A percentile compares a stretch with the other conserved stretches of the same genome.
phyloP scores from a whole-genome alignment of 1,284 basidiomycete species.

The Austroboletus rostrupii region DNA sequence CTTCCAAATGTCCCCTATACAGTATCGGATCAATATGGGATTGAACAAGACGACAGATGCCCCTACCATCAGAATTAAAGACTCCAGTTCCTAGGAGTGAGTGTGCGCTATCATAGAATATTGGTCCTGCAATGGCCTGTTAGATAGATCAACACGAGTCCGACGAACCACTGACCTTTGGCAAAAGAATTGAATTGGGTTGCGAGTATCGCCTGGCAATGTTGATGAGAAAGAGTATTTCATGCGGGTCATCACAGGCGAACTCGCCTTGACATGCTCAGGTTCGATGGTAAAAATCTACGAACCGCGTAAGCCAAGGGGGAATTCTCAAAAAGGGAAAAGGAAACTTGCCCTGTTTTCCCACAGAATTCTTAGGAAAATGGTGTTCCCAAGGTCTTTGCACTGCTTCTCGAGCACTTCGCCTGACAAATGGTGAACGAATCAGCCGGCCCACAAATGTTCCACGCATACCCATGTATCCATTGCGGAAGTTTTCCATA shows the following conservation, averaged over 20 bases:
- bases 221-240: constrained; percentile 1
- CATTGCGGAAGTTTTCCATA: constrained; percentile 23
- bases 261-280: constrained; percentile 37
- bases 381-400: constrained; percentile 27
- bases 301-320: background rate
- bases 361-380: constrained; percentile 31
- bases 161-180: constrained; percentile 33
- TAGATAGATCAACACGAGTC: constrained; percentile 4
- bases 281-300: constrained; percentile 35
- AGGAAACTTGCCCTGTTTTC: constrained; percentile 28
- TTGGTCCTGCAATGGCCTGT: constrained; percentile 15
- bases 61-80: constrained; percentile 55
- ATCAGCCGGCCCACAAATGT: background rate
- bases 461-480: constrained; percentile 33
- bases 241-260: too few relatives aligned
- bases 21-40: background rate
- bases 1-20: constrained; percentile 54
- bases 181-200: constrained; percentile 41
- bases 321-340: too few relatives aligned
- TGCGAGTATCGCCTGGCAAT: constrained; percentile 30
- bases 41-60: background rate
- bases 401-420: constrained; percentile 21
- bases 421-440: constrained; percentile 21
- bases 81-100: constrained; percentile 51
- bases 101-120: constrained; percentile 24